Evolutionary conservation across 2,329 filamentous ascomycete species (phyloP).

Genomic region (Botrytis galanthina): DNA sequence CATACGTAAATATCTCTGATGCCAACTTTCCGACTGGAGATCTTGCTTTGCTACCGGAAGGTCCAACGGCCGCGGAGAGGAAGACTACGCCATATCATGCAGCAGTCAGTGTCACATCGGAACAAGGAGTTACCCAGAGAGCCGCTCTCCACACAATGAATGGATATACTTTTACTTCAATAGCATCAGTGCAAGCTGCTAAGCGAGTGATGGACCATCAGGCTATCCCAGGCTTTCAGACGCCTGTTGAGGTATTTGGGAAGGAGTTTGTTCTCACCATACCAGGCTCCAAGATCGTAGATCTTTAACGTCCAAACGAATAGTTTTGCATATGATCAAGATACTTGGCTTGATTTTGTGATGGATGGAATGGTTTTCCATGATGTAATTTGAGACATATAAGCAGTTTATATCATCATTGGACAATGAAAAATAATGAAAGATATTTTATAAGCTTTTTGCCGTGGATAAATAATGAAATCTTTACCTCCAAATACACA

Average conservation of each 20-base stretch:
- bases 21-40: neutral
- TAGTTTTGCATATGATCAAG: neutral
- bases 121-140: neutral
- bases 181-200: neutral
- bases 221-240: neutral
- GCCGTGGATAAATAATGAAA: neutral
- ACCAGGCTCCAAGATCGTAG: neutral
- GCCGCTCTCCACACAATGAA: neutral
- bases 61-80: neutral
- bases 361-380: neutral
- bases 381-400: neutral
- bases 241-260: neutral
- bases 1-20: neutral
- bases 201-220: neutral
- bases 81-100: neutral
- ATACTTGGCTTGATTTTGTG: neutral
- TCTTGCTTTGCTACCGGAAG: neutral
- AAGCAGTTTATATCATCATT: neutral
- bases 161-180: neutral
- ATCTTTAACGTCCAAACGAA: accelerated
- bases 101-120: neutral
- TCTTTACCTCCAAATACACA: neutral
- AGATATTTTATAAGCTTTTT: neutral
- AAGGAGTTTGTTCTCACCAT: neutral
- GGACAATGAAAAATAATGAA: neutral